Evolutionary conservation across 345 rosid species (phyloP), one percentile per base, ranked within the genome.

Genomic region (Lenwebbia sp.): DNA sequence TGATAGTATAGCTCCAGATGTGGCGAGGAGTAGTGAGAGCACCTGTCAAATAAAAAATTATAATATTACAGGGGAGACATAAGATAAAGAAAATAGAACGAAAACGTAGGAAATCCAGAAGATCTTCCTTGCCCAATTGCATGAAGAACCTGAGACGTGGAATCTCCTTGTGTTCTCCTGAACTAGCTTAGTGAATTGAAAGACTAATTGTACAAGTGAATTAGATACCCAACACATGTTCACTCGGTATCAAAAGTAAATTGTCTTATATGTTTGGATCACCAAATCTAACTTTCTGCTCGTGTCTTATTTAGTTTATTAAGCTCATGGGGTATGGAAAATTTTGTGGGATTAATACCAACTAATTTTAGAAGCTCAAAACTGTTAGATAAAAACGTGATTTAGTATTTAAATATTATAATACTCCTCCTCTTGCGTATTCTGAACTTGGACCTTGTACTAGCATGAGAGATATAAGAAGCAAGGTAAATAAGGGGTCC

Each of bases 1-100:
- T 54, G 97, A 93, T 89, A 91, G 87, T 28, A 93, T 88, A 12
- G 94, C 97, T 85, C 95, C 97, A 51, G 89, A 52, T 33, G 96
- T 92, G 44, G 93, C 94, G 52, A 92, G 78, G 53, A 91, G 83
- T 84, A 92, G 90, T 60, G 93, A 82, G 49, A 92, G 88, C 30
- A 87, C 88, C 97, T 94, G 91, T 41, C 30, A n/a, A 86, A 78
- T 23, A 47, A 10, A 10, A 26, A 51, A 47, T 55, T 47, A 51
- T 21, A 37, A 85, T 50, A 52, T 3, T 41, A 3, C 23, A 25
- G 15, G 37, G 28, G 54, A n/a, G 75, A 85, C 30, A 65, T 15
- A 33, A 19, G 19, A 33, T 40, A 11, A 9, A 37, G 44, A 22
- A 86, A 21, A 50, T 33, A 65, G 25, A 65, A 10, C 44, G 47